Base-by-base conservation (phyloP, 768 basidiomycete species). In the Mycena haematopus region DNA sequence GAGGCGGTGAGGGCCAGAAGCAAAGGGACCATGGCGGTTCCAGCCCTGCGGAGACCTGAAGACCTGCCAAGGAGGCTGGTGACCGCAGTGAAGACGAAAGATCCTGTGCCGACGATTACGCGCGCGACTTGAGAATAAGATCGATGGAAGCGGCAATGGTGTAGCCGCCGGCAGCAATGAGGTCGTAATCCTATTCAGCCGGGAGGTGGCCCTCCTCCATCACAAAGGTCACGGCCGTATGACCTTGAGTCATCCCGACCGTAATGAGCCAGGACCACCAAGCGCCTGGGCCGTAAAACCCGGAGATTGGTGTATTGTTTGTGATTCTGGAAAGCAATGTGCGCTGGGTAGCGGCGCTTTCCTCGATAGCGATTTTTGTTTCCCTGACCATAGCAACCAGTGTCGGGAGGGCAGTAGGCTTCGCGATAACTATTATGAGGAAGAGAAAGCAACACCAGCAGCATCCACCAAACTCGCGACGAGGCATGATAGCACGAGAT, bases 241-340 rank as follows among this genome's bases (percentile, higher is more conserved):
- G 50, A 3, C n/a, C 42, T 11, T 60, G 58, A n/a, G 49, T 53
- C 58, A 60, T 58, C 15, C 58, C 58, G 3, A 58, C 25, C 10
- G 58, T 58, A 35, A 58, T 52, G 50, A 58, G 58, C 49, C 40
- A 42, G 17, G 40, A 17, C 40, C 40, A 50, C 46, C 47, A 58
- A 7, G 17, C 25, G 2, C 57, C 58, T 1, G 58, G 58, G 7
- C 58, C 58, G 21, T 58, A 58, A 6, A 40, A 58, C 29, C 49
- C 49, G 1, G 58, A 58, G 40, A 58, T 44, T 1, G 58, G 49
- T 21, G 58, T 44, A 9, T 52, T 21, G 13, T 24, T 21, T 2
- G 49, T 51, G 33, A 58, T 31, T 5, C 6, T 21, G 11, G 58
- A 60, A 6, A 44, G 52, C 44, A 53, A 25, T 3, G 9, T 29